Base-by-base conservation (phyloP, 2,329 filamentous ascomycete genomes). In the Phoma sp. region DNA sequence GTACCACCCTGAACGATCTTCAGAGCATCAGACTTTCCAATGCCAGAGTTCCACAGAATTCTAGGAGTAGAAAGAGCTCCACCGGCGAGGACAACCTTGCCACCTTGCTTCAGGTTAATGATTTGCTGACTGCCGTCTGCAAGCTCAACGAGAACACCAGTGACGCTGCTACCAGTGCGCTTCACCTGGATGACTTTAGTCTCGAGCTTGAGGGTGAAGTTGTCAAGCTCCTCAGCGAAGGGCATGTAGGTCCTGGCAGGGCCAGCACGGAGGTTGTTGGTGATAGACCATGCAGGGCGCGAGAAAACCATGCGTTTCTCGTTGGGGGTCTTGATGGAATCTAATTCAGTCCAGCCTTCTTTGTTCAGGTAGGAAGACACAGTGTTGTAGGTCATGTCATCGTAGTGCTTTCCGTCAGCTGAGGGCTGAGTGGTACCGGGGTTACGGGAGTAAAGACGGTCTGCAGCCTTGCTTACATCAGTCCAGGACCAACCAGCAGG, bases 51-150 rank as follows among this genome's bases (percentile, higher is more conserved):
- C 59, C 65, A 66, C n/a, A 68, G 54, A 29, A 68, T 62, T 6
- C 56, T 55, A 15, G 56, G 56, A 11, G 56, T 65, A 89, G 86
- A 61, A 81, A 84, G 2, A 36, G 60, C 58, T 29, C 83, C 87
- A 64, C 90, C 87, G 5, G 89, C 84, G 25, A 68, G 53, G 60
- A 66, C 70, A 23, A 66, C 50, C 36, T 68, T 67, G 42, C 65
- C 63, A 14, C 63, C 65, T 28, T 60, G 56, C 65, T 84, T 88
- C 11, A 89, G 84, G 73, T 83, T 84, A 49, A 85, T 83, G 72
- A 88, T 77, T 15, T 79, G 69, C 62, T 88, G 86, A 2, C 88
- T 86, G 2, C 89, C 87, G 1, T 84, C 77, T 32, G 40, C 42
- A 34, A 48, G 46, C 45, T 66, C 49, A 28, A 62, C 54, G 46